Evolutionary conservation across 1,284 basidiomycete genomes (phyloP).

Genomic region (Ganoderma boninense): DNA sequence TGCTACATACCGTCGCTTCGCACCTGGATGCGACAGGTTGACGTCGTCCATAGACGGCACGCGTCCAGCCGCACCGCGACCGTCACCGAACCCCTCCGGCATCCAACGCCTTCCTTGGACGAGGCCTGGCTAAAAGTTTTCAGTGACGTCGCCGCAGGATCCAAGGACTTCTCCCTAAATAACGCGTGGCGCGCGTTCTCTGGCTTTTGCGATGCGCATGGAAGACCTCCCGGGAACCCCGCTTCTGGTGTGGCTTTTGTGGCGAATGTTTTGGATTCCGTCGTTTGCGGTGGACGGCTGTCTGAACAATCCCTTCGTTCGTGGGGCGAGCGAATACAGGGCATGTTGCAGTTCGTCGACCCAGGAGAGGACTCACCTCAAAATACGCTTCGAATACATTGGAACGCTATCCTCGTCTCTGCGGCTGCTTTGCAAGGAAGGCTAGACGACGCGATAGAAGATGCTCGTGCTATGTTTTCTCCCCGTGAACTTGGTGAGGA

Average conservation of each 20-base stretch:
- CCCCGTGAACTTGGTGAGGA: conserved; percentile 11
- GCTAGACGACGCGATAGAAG: conserved; percentile 32
- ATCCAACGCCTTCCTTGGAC: conserved; percentile 8
- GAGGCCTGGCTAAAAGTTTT: conserved; percentile 19
- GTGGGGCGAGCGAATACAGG: conserved; percentile 50
- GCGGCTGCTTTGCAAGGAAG: conserved; percentile 33
- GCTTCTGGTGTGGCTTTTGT: conserved; percentile 20
- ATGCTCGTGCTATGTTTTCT: conserved; percentile 23
- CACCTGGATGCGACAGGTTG: conserved; percentile 28
- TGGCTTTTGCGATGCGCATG: conserved; percentile 16
- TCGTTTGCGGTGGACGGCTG: conserved; percentile 8
- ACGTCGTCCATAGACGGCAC: conserved; percentile 37
- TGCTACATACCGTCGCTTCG: conserved; percentile 33
- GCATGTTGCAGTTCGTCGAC: conserved; percentile 44
- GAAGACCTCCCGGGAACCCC: conserved; percentile 16
- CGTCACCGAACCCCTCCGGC: conserved; percentile 9
- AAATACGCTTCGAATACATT: conserved; percentile 21
- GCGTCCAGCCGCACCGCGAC: conserved; percentile 32
- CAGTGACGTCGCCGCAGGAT: conserved; percentile 19
- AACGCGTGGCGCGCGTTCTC: conserved; percentile 33
- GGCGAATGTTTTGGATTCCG: conserved; percentile 15
- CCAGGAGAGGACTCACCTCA: conserved; percentile 28
- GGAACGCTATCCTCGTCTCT: conserved; percentile 29
- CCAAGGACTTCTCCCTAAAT: conserved; percentile 20
- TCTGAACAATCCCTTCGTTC: conserved; percentile 18